Conservation (phyloP, 768 basidiomycete genomes). For the Boletus edulis region DNA sequence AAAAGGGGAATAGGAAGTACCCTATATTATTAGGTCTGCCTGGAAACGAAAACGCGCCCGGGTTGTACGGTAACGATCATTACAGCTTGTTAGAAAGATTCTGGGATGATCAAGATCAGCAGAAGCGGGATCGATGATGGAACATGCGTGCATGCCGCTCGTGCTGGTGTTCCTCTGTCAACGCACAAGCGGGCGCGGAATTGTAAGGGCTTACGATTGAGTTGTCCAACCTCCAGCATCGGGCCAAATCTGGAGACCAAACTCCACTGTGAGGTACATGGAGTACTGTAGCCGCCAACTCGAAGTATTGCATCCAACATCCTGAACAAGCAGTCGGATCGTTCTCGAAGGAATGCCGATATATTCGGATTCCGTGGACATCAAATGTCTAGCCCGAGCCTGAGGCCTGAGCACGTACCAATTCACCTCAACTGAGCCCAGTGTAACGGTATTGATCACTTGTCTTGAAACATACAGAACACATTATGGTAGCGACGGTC, state of each 20-base stretch:
- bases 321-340: background rate
- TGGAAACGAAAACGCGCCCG: background rate
- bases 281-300: background rate
- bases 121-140: background rate
- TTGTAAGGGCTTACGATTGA: background rate
- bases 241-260: background rate
- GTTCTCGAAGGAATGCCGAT: background rate
- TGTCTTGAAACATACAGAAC: constrained; percentile 6
- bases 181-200: background rate
- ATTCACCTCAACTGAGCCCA: constrained; percentile 14
- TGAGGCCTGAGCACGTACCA: background rate
- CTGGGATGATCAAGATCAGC: constrained; percentile 4
- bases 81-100: background rate
- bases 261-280: background rate
- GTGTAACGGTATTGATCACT: background rate
- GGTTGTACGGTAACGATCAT: background rate
- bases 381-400: background rate
- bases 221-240: background rate
- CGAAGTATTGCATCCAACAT: background rate
- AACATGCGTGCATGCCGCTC: background rate
- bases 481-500: background rate
- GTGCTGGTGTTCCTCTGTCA: background rate
- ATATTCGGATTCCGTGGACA: background rate
- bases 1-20: constrained; percentile 2
- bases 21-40: background rate